Percentiles rank a stretch among this genome's conserved stretches.
Evolutionary conservation across 2,329 filamentous ascomycete species (phyloP).

Genomic region (Trichoderma semiorbis): DNA sequence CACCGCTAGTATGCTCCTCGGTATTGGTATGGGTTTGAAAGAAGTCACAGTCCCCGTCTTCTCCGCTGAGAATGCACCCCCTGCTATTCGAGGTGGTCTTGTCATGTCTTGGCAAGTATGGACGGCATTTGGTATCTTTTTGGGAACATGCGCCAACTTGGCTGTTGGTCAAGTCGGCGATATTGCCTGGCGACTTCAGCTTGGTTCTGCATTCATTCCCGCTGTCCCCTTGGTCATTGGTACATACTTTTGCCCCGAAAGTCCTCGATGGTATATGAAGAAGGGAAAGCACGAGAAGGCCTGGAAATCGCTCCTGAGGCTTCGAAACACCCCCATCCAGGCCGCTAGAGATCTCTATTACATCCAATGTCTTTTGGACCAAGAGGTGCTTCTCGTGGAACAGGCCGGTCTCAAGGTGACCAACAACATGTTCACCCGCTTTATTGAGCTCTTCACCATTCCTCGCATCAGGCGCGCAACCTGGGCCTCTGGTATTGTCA

Average conservation of each 20-base stretch:
- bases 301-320: constrained; percentile 51
- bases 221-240: constrained; percentile 56
- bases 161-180: constrained; percentile 57
- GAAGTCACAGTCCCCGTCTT: constrained; percentile 50
- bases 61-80: constrained; percentile 50
- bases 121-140: constrained; percentile 58
- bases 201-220: constrained; percentile 63
- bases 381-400: constrained; percentile 29
- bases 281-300: constrained; percentile 54
- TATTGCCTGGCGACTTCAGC: constrained; percentile 61
- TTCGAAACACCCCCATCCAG: constrained; percentile 57
- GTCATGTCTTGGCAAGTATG: constrained; percentile 56
- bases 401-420: constrained; percentile 33
- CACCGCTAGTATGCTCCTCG: constrained; percentile 42
- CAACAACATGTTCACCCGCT: constrained; percentile 48
- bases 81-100: constrained; percentile 50
- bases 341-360: constrained; percentile 62
- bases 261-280: constrained; percentile 64
- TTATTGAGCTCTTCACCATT: constrained; percentile 56
- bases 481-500: constrained; percentile 63
- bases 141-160: constrained; percentile 64
- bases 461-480: constrained; percentile 59
- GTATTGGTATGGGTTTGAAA: constrained; percentile 58
- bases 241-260: constrained; percentile 62
- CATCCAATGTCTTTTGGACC: constrained; percentile 43